phyloP scores from a whole-genome alignment of 2,329 filamentous ascomycete species.

The Zelopaecilomyces penicillatus region DNA sequence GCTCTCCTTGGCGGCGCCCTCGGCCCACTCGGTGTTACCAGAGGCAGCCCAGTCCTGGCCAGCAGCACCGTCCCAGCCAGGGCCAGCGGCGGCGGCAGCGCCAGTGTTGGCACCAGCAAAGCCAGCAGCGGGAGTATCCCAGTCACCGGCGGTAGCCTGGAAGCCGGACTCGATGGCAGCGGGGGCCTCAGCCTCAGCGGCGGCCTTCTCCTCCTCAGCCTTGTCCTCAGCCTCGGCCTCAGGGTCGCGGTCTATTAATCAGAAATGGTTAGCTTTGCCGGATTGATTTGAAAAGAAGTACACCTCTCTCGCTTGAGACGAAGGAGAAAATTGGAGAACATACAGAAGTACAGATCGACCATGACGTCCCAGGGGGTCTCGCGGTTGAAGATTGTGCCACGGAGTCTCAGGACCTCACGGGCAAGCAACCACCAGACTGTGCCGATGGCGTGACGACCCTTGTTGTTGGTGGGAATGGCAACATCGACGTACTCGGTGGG shows the following conservation, averaged over 20 bases:
- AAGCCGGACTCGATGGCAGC: conserved; percentile 74
- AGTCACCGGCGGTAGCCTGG: conserved; percentile 61
- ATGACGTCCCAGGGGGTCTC: conserved; percentile 99
- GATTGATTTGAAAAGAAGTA: background rate
- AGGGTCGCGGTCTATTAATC: conserved; percentile 73
- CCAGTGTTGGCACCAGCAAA: conserved; percentile 50
- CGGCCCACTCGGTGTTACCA: conserved; percentile 61
- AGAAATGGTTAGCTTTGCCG: background rate
- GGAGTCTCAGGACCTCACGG: conserved; percentile 98
- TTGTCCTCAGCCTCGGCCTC: conserved; percentile 99
- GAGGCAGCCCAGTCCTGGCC: conserved; percentile 58
- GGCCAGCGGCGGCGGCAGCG: conserved; percentile 40
- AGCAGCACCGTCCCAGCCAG: conserved; percentile 50
- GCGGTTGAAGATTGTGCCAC: conserved; percentile 90
- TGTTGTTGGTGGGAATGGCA: conserved; percentile 99
- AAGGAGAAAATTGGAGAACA: conserved; percentile 21
- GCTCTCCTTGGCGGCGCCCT: conserved; percentile 48
- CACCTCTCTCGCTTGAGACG: background rate
- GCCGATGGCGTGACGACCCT: conserved; percentile 98
- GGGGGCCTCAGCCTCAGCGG: conserved; percentile 75
- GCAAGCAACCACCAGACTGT: conserved; percentile 99
- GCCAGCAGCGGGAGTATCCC: conserved; percentile 71
- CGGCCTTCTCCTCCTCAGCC: conserved; percentile 85
- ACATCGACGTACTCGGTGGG: conserved; percentile 99
- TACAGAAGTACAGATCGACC: conserved; percentile 99